A percentile compares a stretch with the other conserved stretches of the same genome.
These are phyloP conservation scores for Piper longum DNA, from an alignment of 164 flowering plant species.

Conservation along the genomic window DNA sequence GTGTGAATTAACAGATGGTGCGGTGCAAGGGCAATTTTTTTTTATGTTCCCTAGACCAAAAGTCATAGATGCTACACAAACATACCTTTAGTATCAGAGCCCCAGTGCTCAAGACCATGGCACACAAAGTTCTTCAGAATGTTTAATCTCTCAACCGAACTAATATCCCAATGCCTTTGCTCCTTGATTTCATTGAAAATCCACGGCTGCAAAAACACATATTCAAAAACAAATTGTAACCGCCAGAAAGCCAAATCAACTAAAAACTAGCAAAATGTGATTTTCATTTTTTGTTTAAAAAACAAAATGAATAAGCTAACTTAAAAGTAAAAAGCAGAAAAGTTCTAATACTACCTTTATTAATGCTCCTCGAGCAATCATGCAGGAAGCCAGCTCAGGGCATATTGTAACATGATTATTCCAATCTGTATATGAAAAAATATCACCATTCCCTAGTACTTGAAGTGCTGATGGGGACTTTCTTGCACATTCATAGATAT, in stretches of 20 bases:
- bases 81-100: constrained; percentile 91
- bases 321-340: background rate
- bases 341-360: constrained; percentile 40
- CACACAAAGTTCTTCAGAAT: constrained; percentile 68
- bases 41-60: background rate
- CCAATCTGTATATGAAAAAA: constrained; percentile 83
- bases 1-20: no score
- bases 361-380: constrained; percentile 91
- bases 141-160: constrained; percentile 66
- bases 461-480: constrained; percentile 52
- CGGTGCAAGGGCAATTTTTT: no score
- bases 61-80: background rate
- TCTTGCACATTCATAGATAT: constrained; percentile 62
- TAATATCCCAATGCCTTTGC: constrained; percentile 97
- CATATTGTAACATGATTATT: constrained; percentile 55
- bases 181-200: constrained; percentile 94
- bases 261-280: background rate
- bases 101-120: constrained; percentile 95
- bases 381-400: constrained; percentile 66
- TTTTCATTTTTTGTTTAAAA: no score
- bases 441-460: constrained; percentile 90
- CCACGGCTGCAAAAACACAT: constrained; percentile 69
- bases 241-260: background rate
- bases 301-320: background rate
- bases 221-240: background rate